These are phyloP conservation scores for Yarrowia osloensis DNA, from an alignment of 805 yeast genomes.

Conservation along the genomic window DNA sequence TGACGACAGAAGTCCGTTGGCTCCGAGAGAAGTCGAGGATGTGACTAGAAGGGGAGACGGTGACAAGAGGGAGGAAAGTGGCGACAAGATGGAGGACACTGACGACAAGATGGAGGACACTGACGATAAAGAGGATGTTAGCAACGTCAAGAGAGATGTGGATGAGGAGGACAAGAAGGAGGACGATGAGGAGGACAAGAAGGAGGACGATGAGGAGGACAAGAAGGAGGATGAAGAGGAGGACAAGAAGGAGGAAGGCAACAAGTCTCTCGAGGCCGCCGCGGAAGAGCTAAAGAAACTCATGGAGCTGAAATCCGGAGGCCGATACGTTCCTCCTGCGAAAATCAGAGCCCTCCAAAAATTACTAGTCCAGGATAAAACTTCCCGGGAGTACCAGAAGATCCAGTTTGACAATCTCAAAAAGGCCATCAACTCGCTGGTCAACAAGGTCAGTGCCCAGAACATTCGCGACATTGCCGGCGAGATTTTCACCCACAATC, in stretches of 20 bases:
- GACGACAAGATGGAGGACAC: too few relatives aligned
- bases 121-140: too few relatives aligned
- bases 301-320: conserved; percentile 45
- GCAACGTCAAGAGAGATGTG: neutral
- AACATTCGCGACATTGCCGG: conserved; percentile 54
- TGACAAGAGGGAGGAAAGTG: neutral
- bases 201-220: too few relatives aligned
- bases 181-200: neutral
- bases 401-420: conserved; percentile 59
- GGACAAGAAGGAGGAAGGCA: neutral
- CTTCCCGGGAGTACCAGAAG: conserved; percentile 51
- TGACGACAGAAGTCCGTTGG: neutral
- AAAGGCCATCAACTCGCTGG: conserved; percentile 50
- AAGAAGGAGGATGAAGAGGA: neutral
- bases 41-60: neutral
- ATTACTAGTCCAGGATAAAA: conserved; percentile 41
- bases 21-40: conserved; percentile 4
- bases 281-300: conserved; percentile 14
- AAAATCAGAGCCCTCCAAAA: conserved; percentile 49
- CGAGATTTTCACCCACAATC: conserved; percentile 57
- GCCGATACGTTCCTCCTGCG: conserved; percentile 58
- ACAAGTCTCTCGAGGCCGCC: neutral
- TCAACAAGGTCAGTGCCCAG: conserved; percentile 50
- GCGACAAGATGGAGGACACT: too few relatives aligned
- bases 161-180: neutral